Conservation (phyloP, 2,329 filamentous ascomycete genomes). For the Lecanoromycetidae sp. region DNA sequence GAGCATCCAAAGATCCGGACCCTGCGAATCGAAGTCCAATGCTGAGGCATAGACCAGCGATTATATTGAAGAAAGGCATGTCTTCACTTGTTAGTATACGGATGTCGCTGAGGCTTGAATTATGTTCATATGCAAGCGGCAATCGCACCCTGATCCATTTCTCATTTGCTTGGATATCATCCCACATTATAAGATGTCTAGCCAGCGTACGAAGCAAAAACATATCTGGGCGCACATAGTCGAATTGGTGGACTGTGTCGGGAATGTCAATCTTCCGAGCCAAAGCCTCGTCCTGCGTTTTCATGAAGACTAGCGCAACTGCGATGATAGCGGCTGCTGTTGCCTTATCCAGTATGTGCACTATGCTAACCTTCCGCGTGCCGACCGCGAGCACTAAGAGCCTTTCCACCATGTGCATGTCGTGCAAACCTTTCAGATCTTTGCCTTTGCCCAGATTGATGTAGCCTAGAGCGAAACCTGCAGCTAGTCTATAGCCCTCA, state of each 20-base stretch:
- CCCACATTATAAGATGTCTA: constrained; percentile 88
- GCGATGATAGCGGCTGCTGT: constrained; percentile 89
- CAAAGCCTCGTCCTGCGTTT: constrained; percentile 75
- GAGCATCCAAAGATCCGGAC: constrained; percentile 55
- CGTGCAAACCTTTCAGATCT: constrained; percentile 76
- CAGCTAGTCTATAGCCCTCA: constrained; percentile 90
- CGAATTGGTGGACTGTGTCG: constrained; percentile 79
- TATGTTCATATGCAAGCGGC: constrained; percentile 54
- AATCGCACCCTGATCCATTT: constrained; percentile 67
- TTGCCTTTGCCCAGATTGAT: constrained; percentile 90
- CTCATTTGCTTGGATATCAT: constrained; percentile 58
- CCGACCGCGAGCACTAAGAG: constrained; percentile 75
- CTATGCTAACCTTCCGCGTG: constrained; percentile 79
- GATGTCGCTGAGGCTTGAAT: constrained; percentile 48
- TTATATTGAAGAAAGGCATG: constrained; percentile 82
- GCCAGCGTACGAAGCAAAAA: constrained; percentile 81
- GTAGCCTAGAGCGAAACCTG: constrained; percentile 82
- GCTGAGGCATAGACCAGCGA: constrained; percentile 77
- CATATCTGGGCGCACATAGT: constrained; percentile 88
- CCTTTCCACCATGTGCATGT: constrained; percentile 86
- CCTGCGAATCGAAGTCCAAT: constrained; percentile 64
- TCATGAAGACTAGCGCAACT: constrained; percentile 89
- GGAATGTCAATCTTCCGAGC: constrained; percentile 90
- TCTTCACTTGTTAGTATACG: constrained; percentile 62
- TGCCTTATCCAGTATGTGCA: constrained; percentile 85